Base-by-base conservation (phyloP, 1,284 basidiomycete genomes). In the Sporisorium iseilematis-ciliati region DNA sequence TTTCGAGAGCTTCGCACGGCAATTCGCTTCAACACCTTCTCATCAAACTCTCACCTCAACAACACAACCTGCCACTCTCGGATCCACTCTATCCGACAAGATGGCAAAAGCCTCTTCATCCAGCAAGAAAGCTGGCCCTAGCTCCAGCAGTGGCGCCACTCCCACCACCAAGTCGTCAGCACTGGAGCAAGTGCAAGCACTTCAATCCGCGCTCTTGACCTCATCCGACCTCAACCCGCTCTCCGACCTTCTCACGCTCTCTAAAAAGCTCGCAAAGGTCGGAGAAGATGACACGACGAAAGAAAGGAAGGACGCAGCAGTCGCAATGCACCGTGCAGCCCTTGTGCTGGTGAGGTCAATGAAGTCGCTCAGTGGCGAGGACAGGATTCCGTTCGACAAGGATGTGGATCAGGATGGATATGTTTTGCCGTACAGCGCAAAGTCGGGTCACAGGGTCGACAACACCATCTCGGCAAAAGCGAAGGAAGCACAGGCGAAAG, bases 211-310 rank as follows among this genome's bases (percentile, higher is more conserved):
- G 18, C 75, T 82, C 29, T 60, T 78, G 7, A 66, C 69, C 2
- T 80, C 76, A 1, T 68, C 80, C 11, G 80, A 82, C 53, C 75
- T 82, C 53, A 82, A 82, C 50, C 81, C 81, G 4, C 62, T 82
- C 35, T 63, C 72, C 12, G 76, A 82, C 46, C 73, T 82, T 29
- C 67, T 80, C 29, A 33, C 65, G 12, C 57, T 82, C 43, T 57
- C 70, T 20, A 69, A 55, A 45, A 58, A 54, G 46, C 68, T 64
- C 35, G 59, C 67, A 5, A 62, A 58, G 16, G 25, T 57, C 23
- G 38, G 26, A n/a, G 23, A 58, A 8, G 59, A 65, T 25, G 25
- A 38, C 25, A 40, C 62, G 11, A 20, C 40, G 38, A 74, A 68
- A 49, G 64, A 67, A 38, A 67, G 55, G 60, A 72, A 67, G 35